Evolutionary conservation across 805 yeast genomes (phyloP).

Genomic region (Ogataea kodamae): DNA sequence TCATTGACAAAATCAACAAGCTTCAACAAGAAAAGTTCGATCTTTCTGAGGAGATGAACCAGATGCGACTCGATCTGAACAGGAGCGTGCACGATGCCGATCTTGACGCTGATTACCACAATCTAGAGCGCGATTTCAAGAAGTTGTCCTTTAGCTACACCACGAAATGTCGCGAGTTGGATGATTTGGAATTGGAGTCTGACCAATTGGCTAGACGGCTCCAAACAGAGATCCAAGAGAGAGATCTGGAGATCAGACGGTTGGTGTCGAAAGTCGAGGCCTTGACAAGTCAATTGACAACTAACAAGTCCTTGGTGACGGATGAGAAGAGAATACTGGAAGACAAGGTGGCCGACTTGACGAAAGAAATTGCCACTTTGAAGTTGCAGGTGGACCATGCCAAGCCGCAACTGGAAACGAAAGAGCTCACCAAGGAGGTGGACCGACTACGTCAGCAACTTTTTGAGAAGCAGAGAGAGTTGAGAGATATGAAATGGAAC

Average conservation of each 20-base stretch:
- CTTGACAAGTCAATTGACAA: too few species aligned
- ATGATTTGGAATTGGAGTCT: slow-evolving; percentile 18
- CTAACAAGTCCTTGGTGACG: too few species aligned
- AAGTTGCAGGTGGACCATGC: too few species aligned
- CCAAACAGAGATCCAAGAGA: slow-evolving; percentile 27
- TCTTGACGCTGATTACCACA: slow-evolving; percentile 13
- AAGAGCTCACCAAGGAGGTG: slow-evolving; percentile 13
- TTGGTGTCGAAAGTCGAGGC: slow-evolving; percentile 30
- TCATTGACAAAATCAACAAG: slow-evolving; percentile 33
- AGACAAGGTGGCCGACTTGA: slow-evolving; percentile 35
- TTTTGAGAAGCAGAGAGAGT: slow-evolving; percentile 14
- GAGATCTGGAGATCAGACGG: slow-evolving; percentile 36
- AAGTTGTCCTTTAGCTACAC: slow-evolving; percentile 36
- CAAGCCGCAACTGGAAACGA: slow-evolving; percentile 18
- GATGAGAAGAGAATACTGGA: slow-evolving; percentile 38
- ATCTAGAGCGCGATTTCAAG: slow-evolving; percentile 38
- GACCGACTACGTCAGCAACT: slow-evolving; percentile 13
- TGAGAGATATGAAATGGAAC: slow-evolving; percentile 15
- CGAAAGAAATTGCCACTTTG: slow-evolving; percentile 29
- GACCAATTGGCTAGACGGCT: slow-evolving; percentile 10
- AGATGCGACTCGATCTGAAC: slow-evolving; percentile 20
- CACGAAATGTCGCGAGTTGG: slow-evolving; percentile 24
- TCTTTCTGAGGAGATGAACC: slow-evolving; percentile 36
- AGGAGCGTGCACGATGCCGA: slow-evolving; percentile 12
- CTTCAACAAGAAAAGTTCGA: slow-evolving; percentile 36